Conservation (phyloP, 2,329 filamentous ascomycete genomes). For the Gyromitra esculenta region DNA sequence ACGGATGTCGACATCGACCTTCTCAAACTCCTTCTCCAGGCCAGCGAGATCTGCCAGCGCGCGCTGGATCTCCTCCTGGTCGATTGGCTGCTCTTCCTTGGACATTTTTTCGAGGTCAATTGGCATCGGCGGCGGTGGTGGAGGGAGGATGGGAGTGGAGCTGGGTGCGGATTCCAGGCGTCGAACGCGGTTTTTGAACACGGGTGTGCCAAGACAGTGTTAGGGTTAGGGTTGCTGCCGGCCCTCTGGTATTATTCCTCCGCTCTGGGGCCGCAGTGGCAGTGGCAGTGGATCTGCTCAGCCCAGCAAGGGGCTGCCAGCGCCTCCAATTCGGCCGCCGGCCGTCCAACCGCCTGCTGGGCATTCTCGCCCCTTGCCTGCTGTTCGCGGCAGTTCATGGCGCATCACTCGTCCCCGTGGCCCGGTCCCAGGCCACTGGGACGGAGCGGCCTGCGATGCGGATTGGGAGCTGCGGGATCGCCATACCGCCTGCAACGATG, state of each 20-base stretch:
- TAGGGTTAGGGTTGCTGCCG: slow-evolving; percentile 8
- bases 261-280: no score
- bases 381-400: neutral
- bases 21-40: slow-evolving; percentile 84
- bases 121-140: neutral
- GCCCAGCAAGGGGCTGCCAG: no score
- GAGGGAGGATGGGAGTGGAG: neutral
- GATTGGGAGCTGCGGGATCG: neutral
- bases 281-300: no score
- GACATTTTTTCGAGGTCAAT: slow-evolving; percentile 11
- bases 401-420: neutral
- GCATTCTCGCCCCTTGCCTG: neutral
- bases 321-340: no score
- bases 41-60: slow-evolving; percentile 80
- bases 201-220: slow-evolving; percentile 14
- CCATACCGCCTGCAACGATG: neutral
- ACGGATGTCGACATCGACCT: slow-evolving; percentile 85
- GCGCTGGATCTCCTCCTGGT: slow-evolving; percentile 63
- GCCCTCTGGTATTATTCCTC: no score
- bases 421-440: neutral
- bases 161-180: neutral
- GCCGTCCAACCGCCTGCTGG: neutral
- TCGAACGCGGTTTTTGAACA: slow-evolving; percentile 22
- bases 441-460: neutral
- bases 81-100: slow-evolving; percentile 3